Conservation (phyloP, 805 yeast species). For the Saccharomycopsis fibuligera region DNA sequence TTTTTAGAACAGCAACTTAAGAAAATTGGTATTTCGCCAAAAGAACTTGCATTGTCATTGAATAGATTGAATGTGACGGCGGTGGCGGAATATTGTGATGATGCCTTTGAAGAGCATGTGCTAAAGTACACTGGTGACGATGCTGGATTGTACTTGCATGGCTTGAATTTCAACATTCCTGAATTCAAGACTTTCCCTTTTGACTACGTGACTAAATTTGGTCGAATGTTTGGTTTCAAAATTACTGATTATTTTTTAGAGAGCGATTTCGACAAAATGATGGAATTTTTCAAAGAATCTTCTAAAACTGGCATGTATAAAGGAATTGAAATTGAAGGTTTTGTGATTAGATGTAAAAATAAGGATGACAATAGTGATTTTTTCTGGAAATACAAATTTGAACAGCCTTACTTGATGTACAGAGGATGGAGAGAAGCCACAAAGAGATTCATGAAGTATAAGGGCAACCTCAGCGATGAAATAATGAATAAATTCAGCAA, state of each 20-base stretch:
- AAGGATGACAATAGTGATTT: constrained; percentile 35
- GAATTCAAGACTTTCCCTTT: constrained; percentile 61
- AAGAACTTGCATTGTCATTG: constrained; percentile 51
- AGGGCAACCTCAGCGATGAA: constrained; percentile 29
- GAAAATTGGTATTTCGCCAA: constrained; percentile 31
- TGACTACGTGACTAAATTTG: constrained; percentile 53
- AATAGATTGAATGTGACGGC: constrained; percentile 60
- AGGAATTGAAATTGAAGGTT: constrained; percentile 81
- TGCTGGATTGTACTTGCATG: constrained; percentile 87
- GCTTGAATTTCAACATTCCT: constrained; percentile 65
- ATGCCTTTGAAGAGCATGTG: constrained; percentile 88
- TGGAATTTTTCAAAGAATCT: constrained; percentile 47
- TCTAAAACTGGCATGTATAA: constrained; percentile 65
- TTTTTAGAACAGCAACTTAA: constrained; percentile 51
- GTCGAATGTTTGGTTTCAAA: constrained; percentile 62
- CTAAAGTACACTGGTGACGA: constrained; percentile 57
- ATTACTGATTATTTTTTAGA: constrained; percentile 42
- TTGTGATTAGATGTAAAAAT: constrained; percentile 68
- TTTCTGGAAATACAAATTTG: constrained; percentile 90
- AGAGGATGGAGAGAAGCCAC: constrained; percentile 89
- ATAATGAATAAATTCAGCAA: constrained; percentile 47
- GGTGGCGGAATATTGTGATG: constrained; percentile 91
- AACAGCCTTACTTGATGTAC: constrained; percentile 89
- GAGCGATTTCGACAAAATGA: constrained; percentile 35
- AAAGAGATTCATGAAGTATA: constrained; percentile 39